phyloP scores from a whole-genome alignment of 1,284 basidiomycete species.

The Ceratobasidium sp. region DNA sequence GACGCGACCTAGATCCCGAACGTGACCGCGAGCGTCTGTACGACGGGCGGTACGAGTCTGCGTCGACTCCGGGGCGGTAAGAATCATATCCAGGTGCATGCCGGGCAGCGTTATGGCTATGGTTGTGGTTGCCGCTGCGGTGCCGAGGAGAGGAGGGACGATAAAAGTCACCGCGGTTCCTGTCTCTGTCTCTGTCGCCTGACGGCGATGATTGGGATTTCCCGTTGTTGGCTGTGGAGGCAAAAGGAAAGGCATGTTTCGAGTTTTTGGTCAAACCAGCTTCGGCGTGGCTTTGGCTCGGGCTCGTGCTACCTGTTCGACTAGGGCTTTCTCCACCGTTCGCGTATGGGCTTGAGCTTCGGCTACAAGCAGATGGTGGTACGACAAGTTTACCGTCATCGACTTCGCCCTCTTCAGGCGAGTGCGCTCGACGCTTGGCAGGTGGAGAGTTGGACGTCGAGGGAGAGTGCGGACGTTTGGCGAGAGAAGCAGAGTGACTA shows the following conservation, averaged over 20 bases:
- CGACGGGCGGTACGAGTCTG: too few species aligned
- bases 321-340: background rate
- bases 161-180: slow-evolving; percentile 1
- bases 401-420: slow-evolving; percentile 81
- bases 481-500: background rate
- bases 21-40: background rate
- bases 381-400: slow-evolving; percentile 57
- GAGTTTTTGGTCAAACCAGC: background rate
- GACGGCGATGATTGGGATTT: background rate
- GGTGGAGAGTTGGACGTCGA: slow-evolving; percentile 57
- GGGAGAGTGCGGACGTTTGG: slow-evolving; percentile 38
- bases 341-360: background rate
- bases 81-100: too few species aligned
- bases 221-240: background rate
- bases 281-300: background rate
- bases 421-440: slow-evolving; percentile 66
- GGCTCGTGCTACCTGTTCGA: background rate
- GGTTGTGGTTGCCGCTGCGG: background rate
- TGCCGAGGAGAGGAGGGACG: background rate
- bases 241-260: slow-evolving; percentile 8
- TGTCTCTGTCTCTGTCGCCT: background rate
- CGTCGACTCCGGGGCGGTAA: too few species aligned
- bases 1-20: background rate
- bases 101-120: too few species aligned
- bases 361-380: background rate